These are phyloP conservation scores for Mortierella sp. DNA, from an alignment of 371 early-diverging fungal genomes.

Conservation along the genomic window DNA sequence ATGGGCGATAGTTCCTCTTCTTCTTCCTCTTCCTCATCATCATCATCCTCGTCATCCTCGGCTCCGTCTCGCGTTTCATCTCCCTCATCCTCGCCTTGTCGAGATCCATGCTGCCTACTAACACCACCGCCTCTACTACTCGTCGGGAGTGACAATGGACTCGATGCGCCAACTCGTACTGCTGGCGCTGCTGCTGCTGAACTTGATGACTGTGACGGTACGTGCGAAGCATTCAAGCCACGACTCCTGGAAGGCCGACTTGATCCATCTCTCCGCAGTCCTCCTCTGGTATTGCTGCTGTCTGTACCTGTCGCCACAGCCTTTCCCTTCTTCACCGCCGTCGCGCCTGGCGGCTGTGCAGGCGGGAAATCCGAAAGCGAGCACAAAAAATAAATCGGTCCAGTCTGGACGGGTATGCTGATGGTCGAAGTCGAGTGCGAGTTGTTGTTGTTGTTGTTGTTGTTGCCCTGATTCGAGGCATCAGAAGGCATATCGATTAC, in stretches of 20 bases:
- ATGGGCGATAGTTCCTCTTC: constrained; percentile 30
- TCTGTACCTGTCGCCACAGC: constrained; percentile 24
- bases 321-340: constrained; percentile 36
- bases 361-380: constrained; percentile 47
- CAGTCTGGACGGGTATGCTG: constrained; percentile 54
- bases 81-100: not conserved
- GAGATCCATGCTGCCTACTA: constrained; percentile 11
- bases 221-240: not conserved
- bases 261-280: constrained; percentile 5
- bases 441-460: constrained; percentile 4
- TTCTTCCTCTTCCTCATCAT: constrained; percentile 9
- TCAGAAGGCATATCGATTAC: constrained; percentile 25
- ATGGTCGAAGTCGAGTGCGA: constrained; percentile 14
- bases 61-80: not conserved
- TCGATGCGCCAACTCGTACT: constrained; percentile 24
- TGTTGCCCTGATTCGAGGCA: not conserved
- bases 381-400: constrained; percentile 56
- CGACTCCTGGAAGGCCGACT: constrained; percentile 14
- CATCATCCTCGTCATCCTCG: not conserved
- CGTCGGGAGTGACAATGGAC: constrained; percentile 23
- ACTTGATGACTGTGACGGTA: constrained; percentile 21
- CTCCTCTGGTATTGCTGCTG: not conserved
- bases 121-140: constrained; percentile 1
- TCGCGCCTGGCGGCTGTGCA: constrained; percentile 21
- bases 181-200: constrained; percentile 11